Evolutionary conservation across 225 moss, liverwort and hornwort species (phyloP), one percentile per base, ranked within the genome.

Genomic region (Thuidium tamariscinum): DNA sequence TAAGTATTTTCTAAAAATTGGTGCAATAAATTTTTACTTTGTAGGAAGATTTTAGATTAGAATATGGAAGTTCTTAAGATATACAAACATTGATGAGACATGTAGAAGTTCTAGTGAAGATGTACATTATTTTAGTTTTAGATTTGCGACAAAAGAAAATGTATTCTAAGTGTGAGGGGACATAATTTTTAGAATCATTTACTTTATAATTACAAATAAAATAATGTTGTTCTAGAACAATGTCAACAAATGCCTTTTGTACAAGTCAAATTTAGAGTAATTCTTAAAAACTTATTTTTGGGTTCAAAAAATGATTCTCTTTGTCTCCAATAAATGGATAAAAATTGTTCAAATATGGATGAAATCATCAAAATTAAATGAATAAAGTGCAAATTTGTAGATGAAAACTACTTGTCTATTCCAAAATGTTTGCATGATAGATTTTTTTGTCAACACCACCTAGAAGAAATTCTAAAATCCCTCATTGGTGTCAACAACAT

Each of bases 201-300:
- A 44, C 18, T 10, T 74, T 7, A 10, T 13, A 74, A 34, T 34
- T 13, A 34, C 5, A 34, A 10, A 2, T 17, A 21, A 3, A 0
- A 5, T 21, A 34, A 51, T 74, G 8, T 9, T 51, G 8, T 34
- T 74, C 8, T 3, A 49, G 4, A 34, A 74, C 10, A 77, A 29
- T 16, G 15, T 29, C 27, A 27, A 29, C 9, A 3, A 27, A 9
- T 14, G 2, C 7, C 8, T 15, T 5, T 44, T 71, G 42, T 7
- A 16, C 5, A 16, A 0, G 5, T 0, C 0, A 71, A 16, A 16
- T 10, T 26, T 6, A 73, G 7, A 11, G 3, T 4, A 1, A 0
- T 4, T 73, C 11, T 27, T 30, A 7, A 42, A 18, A 46, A 11
- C 18, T 11, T 30, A 6, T 17, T 19, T 44, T 30, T 6, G 18